Evolutionary conservation across 179 eudicot species (phyloP), one percentile per base, ranked within the genome.

Genomic region (Spinacia oleracea): DNA sequence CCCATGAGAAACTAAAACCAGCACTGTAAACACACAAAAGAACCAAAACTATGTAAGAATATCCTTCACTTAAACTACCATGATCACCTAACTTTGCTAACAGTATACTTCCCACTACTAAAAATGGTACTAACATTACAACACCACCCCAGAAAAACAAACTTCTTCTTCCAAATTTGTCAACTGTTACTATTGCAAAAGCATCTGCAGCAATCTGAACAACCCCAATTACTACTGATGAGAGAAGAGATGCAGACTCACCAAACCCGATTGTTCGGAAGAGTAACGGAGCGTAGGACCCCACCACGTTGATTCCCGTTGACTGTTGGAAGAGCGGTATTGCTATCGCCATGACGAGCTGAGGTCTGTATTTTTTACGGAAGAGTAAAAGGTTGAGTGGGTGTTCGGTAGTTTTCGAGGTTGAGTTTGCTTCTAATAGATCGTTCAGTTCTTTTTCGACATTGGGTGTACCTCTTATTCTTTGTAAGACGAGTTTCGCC

Each of bases 231-330:
- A 62, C 79, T 3, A 83, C 86, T 1, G 81, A 62, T 1, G 88
- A 83, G 0, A 86, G 31, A 20, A 86, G 86, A 5, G 88, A 81
- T 7, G 83, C 83, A 25, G 83, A 79, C 55, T 83, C 88, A 18
- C 88, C 88, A 8, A 86, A 76, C 46, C 84, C 88, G 5, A 83
- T 79, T 0, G 84, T 83, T 6, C 84, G 82, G 23, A 86, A 86
- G 34, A 86, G 59, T 20, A 86, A 65, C 0, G 88, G 84, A 9
- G 86, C 88, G 21, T 83, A 83, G 74, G 83, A 81, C 0, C 80
- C 81, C 2, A 82, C 78, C 21, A 85, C 78, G 46, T 85, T 85
- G n/a, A 85, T 80, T 7, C 87, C 87, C 0, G 85, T 80, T 70
- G 82, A 59, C 8, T 82, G 83, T 42, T 82, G 87, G 69, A 85